Evolutionary conservation across 352 stramenopile genomes (phyloP).

Genomic region (Phytophthora tubulina): DNA sequence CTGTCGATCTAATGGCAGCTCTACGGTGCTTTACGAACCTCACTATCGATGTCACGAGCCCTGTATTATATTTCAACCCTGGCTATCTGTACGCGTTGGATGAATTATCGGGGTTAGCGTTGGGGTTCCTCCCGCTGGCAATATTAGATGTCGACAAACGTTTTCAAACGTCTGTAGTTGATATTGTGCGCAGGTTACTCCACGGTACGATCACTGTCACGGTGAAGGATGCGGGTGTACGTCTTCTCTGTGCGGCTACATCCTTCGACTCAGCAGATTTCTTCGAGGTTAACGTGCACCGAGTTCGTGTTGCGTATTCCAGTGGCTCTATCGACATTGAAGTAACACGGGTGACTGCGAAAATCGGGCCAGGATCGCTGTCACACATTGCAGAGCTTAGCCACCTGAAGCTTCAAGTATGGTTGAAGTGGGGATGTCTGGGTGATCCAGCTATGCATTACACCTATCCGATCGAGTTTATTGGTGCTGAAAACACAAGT

Average conservation of each 20-base stretch:
- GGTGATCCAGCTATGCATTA: slow-evolving; percentile 51
- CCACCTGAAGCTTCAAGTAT: slow-evolving; percentile 56
- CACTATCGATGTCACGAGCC: slow-evolving; percentile 36
- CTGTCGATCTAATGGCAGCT: slow-evolving; percentile 41
- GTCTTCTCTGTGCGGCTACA: slow-evolving; percentile 52
- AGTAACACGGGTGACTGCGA: slow-evolving; percentile 57
- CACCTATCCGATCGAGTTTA: slow-evolving; percentile 59
- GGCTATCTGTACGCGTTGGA: slow-evolving; percentile 63
- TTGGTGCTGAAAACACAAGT: slow-evolving; percentile 8
- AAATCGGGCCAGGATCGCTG: slow-evolving; percentile 76
- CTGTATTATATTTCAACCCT: slow-evolving; percentile 64
- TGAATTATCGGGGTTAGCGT: slow-evolving; percentile 50
- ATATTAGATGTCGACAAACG: slow-evolving; percentile 60
- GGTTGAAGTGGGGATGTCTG: slow-evolving; percentile 53
- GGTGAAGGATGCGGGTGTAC: slow-evolving; percentile 54
- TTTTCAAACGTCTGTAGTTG: slow-evolving; percentile 48
- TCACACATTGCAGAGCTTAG: slow-evolving; percentile 72
- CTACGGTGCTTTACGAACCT: slow-evolving; percentile 60
- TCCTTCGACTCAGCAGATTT: slow-evolving; percentile 69
- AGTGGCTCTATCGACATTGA: slow-evolving; percentile 47
- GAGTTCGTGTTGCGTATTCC: slow-evolving; percentile 44
- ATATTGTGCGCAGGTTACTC: slow-evolving; percentile 66
- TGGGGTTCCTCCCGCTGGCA: slow-evolving; percentile 48
- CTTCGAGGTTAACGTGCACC: slow-evolving; percentile 57
- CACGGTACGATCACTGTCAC: slow-evolving; percentile 59